Evolutionary conservation across 371 early-diverging fungal species (phyloP).

Genomic region (Lichtheimia ramosa): DNA sequence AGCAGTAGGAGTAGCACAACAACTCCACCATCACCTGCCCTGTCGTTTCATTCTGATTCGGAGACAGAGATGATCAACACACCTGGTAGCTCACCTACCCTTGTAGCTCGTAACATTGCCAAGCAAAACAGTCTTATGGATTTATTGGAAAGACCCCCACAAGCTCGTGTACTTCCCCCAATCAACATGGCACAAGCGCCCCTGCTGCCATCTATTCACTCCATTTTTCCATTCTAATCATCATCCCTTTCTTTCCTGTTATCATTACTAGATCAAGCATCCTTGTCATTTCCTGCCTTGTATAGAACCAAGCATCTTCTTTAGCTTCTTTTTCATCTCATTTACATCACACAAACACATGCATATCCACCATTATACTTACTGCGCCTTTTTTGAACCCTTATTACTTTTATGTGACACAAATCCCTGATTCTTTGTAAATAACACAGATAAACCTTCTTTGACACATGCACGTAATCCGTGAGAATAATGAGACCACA

Average conservation of each 20-base stretch:
- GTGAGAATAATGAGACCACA: too few relatives aligned
- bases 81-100: constrained; percentile 41
- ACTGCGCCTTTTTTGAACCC: too few relatives aligned
- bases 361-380: background rate
- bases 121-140: constrained; percentile 30
- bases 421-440: background rate
- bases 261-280: background rate
- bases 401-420: background rate
- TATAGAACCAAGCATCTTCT: background rate
- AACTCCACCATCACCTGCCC: constrained; percentile 43
- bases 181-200: constrained; percentile 18
- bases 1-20: constrained; percentile 4
- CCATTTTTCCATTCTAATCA: constrained; percentile 29
- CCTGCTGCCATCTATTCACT: constrained; percentile 29
- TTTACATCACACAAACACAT: constrained; percentile 1
- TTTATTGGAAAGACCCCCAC: constrained; percentile 45
- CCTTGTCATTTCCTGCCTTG: background rate
- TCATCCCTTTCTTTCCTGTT: background rate
- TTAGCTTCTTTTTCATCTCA: constrained; percentile 1
- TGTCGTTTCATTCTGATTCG: constrained; percentile 44
- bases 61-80: constrained; percentile 41
- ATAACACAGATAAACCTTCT: constrained; percentile 2
- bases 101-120: constrained; percentile 19
- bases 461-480: too few relatives aligned
- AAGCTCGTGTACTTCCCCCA: constrained; percentile 51